Evolutionary conservation across 2,329 filamentous ascomycete genomes (phyloP), one percentile per base, ranked within the genome.

Genomic region (Colletotrichum sp.): DNA sequence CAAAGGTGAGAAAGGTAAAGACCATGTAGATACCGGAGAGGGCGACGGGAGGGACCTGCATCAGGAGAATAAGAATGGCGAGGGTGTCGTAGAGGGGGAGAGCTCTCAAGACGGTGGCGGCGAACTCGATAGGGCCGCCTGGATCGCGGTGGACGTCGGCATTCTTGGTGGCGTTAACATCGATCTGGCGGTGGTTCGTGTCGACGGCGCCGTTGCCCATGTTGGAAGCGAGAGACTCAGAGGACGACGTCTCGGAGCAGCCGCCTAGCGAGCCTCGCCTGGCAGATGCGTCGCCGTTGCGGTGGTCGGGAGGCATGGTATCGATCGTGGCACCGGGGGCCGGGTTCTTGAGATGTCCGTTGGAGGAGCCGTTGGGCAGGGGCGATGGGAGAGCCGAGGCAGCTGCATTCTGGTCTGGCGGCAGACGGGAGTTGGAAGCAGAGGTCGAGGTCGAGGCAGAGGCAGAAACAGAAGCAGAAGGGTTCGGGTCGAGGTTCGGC

Each of bases 1-100:
- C 95, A 83, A 98, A 98, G 64, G 96, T 98, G 83, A 98, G 91
- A 79, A 96, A 93, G 79, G 96, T 96, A 86, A 98, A 99, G 79
- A 98, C 91, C 83, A 96, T 93, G 85, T 98, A 98, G 81, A 98
- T 95, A 84, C 95, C 90, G 78, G 96, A 96, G 81, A 98, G 90
- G 75, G 96, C 93, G 81, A 96, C 93, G 26, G 96, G 95, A 34
- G 96, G 96, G 12, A 98, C 92, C 83, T 98, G 96, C 86, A 98
- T 94, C 79, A 99, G 92, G 81, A 98, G 95, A 86, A 98, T 98
- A 84, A 99, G 92, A 82, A 99, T 98, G 83, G 96, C 96, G 86
- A 98, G 95, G 77, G 96, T 98, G 87, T 99, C 96, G 87, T 95
- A 95, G 82, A 98, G 92, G 70, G 96, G 96, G 81, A 96, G 96